These are phyloP conservation scores for Candida khao-thaluensis DNA, from an alignment of 805 yeast genomes.

Conservation along the genomic window DNA sequence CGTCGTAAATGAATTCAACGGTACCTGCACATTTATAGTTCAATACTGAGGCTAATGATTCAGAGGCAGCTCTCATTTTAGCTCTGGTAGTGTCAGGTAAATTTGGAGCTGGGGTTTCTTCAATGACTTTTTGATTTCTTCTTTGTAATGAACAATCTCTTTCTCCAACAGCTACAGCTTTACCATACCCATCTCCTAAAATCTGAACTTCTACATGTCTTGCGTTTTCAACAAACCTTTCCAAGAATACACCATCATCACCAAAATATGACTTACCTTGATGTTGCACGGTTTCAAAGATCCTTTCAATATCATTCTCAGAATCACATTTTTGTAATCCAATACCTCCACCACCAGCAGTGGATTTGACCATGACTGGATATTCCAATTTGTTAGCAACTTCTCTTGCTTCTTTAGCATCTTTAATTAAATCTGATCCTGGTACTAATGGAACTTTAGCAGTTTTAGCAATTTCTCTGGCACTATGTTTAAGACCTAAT, in stretches of 20 bases:
- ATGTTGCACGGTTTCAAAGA: constrained; percentile 87
- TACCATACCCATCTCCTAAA: constrained; percentile 93
- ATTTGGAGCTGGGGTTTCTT: constrained; percentile 97
- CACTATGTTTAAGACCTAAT: constrained; percentile 93
- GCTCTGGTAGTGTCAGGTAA: constrained; percentile 76
- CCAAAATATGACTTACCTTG: constrained; percentile 93
- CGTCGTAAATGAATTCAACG: constrained; percentile 92
- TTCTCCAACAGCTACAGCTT: constrained; percentile 92
- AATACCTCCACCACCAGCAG: constrained; percentile 99
- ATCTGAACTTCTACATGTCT: constrained; percentile 96
- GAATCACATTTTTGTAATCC: constrained; percentile 92
- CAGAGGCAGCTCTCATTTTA: constrained; percentile 79
- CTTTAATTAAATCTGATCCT: constrained; percentile 82
- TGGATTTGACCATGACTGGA: constrained; percentile 94
- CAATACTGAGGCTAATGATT: constrained; percentile 75
- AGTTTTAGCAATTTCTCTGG: constrained; percentile 84
- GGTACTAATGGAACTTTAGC: constrained; percentile 98
- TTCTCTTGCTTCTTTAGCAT: constrained; percentile 69
- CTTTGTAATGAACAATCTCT: constrained; percentile 97
- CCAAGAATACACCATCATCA: constrained; percentile 92
- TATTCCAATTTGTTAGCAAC: constrained; percentile 75
- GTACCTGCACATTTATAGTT: constrained; percentile 97
- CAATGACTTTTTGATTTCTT: constrained; percentile 93
- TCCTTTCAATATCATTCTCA: constrained; percentile 75
- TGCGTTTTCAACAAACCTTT: constrained; percentile 90